Base-by-base conservation (phyloP, 2,329 filamentous ascomycete genomes). In the Geosmithia morbida region DNA sequence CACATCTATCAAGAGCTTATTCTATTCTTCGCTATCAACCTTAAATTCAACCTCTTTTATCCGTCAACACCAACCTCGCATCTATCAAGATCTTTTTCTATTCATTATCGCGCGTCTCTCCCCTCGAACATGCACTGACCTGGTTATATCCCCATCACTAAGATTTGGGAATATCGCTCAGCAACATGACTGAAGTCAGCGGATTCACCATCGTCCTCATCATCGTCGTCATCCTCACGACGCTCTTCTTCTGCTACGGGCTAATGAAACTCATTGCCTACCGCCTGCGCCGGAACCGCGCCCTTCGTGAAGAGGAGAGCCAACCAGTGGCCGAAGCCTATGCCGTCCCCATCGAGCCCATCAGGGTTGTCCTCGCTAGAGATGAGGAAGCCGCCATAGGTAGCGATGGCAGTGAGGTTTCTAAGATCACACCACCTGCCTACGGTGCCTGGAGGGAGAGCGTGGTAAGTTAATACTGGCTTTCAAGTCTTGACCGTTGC, bases 391-490 rank as follows among this genome's bases (percentile, higher is more conserved):
- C 77, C 17, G 73, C 67, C 3, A 16, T 37, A 2, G 75, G 73
- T 3, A 61, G 71, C 47, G 71, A 76, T 48, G 74, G 69, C 46
- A 26, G 22, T 26, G 73, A 78, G 49, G 66, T 73, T 0, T 65
- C 67, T 41, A 79, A 80, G 55, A 53, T 72, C 18, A 77, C 80
- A 8, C 88, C 89, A 3, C 88, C 89, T 0, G 87, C 87, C 2
- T 95, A 95, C 59, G 88, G 88, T 0, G 67, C 87, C 1, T 94
- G 87, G 85, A 73, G 87, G 46, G 81, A 82, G 61, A 90, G 83
- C 57, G 85, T 92, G 63, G 82, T 86, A 73, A 62, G 81, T 79
- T 44, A 7, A 40, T n/a, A 29, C n/a, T 40, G 30, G n/a, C n/a
- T n/a, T n/a, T 17, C 10, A 18, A 26, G 22, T 26, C 22, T 5